Conservation (phyloP, 1,139 yeast species). For the Suhomyces maxii region DNA sequence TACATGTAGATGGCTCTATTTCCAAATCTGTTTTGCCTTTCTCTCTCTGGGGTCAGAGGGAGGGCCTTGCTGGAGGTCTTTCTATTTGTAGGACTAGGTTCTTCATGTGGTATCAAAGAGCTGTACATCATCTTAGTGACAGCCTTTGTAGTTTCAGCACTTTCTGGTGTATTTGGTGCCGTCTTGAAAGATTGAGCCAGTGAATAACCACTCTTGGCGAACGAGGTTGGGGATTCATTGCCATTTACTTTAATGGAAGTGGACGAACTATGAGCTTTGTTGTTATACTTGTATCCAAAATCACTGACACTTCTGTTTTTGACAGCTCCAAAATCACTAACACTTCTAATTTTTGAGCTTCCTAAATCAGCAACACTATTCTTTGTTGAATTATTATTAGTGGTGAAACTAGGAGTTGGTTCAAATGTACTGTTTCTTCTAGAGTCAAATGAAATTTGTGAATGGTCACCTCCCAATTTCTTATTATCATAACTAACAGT, state of each 20-base stretch:
- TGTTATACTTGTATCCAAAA: not conserved
- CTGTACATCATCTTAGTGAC: not conserved
- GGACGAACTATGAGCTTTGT: not conserved
- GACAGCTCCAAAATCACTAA: not conserved
- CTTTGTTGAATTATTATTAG: too few species aligned
- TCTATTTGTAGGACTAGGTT: not conserved
- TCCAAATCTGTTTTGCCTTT: slow-evolving; percentile 12
- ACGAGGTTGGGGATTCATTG: not conserved
- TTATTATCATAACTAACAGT: slow-evolving; percentile 1
- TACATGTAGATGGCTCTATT: slow-evolving; percentile 1
- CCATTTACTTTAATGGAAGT: not conserved
- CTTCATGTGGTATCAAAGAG: not conserved
- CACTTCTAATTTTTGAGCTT: slow-evolving; percentile 1
- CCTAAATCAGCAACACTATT: not conserved
- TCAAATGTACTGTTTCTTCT: not conserved
- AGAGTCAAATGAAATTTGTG: not conserved
- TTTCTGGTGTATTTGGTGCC: slow-evolving; percentile 2
- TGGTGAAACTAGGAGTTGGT: too few species aligned
- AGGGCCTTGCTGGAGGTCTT: slow-evolving; percentile 1
- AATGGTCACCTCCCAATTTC: not conserved
- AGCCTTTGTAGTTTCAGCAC: not conserved
- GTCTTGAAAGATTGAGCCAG: slow-evolving; percentile 1
- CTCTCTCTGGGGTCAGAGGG: slow-evolving; percentile 11
- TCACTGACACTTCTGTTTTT: slow-evolving; percentile 1
- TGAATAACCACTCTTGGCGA: not conserved